Base-by-base conservation (phyloP, 805 yeast species). In the Zygotorulaspora florentina region DNA sequence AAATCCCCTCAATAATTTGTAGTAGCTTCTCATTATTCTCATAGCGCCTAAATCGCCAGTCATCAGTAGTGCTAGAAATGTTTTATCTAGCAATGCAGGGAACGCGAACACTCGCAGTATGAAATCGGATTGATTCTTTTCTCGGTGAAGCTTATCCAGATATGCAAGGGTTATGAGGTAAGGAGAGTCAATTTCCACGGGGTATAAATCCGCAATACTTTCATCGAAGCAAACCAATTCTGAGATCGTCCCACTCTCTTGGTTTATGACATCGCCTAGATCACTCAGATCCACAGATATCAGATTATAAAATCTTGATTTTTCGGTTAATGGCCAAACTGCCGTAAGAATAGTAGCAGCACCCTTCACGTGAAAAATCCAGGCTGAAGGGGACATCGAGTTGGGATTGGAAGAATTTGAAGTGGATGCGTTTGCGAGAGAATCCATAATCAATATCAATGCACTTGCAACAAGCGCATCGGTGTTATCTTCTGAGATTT, bases 321-420 rank as follows among this genome's bases (percentile, higher is more conserved):
- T 72, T 38, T 80, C 82, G 38, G 83, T 82, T 40, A 89, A 70
- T 3, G 96, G 96, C 89, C 96, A 88, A n/a, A 90, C 96, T 0
- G 96, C 96, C 1, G 96, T 86, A 41, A 91, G 72, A 43, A 91
- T 91, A 0, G 97, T 90, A 5, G 96, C 96, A 0, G 97, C 96
- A 27, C 97, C 98, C 56, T 93, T 86, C 10, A 91, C 96, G 59
- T 91, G 97, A 71, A 87, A 93, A 46, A 91, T 82, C 98, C 98
- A 91, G 0, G 97, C 96, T 3, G 93, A 82, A 2, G 97, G 90
- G 1, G 96, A 95, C 46, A 89, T 82, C 6, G 72, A 66, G 44
- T 62, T 63, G 2, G 80, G 45, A 27, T 45, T 43, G 17, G 52
- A 50, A 11, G 55, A 40, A 1, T 69, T 64, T n/a, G 56, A 52